Evolutionary conservation across 306 rosid genomes (phyloP), one percentile per base, ranked within the genome.

Genomic region (Calophaca sinica): DNA sequence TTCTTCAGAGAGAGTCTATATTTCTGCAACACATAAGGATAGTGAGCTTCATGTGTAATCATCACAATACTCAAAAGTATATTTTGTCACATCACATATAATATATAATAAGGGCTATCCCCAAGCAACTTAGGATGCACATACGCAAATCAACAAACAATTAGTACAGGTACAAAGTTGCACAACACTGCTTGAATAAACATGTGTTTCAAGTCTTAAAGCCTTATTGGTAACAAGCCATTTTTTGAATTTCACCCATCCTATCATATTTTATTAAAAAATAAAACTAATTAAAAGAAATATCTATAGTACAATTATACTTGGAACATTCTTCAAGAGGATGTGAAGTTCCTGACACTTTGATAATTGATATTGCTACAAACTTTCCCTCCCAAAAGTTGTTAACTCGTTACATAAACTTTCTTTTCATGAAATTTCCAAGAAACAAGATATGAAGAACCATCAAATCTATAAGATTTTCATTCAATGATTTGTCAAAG

Each of bases 1-100:
- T 20, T 20, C 82, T 82, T 88, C 70, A 93, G 91, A 73, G 80
- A 89, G 57, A 78, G 90, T 76, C 96, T 85, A 62, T 74, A 90
- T 76, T 89, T 93, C 98, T 93, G 93, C 86, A 84, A 58, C 20
- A 78, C 49, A 51, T 39, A 54, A 81, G 11, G 61, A 60, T n/a
- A 67, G 55, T 67, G n/a, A 67, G 51, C 42, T 54, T 66, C 46
- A 45, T 66, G 13, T 3, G 53, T 6, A 31, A 70, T 49, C 54
- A 71, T 57, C 41, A n/a, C 9, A 36, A 61, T 42, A 9, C 48
- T 29, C n/a, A 41, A 60, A 70, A 58, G 26, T 60, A 53, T 3
- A 75, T 1, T 62, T 49, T 35, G 50, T 44, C 12, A n/a, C 10
- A 8, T 44, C 12, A n/a, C 10, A 8, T 9, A 54, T 62, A 63